Conservation (phyloP, 495 filamentous ascomycete species). For the Penicillium paradoxum region DNA sequence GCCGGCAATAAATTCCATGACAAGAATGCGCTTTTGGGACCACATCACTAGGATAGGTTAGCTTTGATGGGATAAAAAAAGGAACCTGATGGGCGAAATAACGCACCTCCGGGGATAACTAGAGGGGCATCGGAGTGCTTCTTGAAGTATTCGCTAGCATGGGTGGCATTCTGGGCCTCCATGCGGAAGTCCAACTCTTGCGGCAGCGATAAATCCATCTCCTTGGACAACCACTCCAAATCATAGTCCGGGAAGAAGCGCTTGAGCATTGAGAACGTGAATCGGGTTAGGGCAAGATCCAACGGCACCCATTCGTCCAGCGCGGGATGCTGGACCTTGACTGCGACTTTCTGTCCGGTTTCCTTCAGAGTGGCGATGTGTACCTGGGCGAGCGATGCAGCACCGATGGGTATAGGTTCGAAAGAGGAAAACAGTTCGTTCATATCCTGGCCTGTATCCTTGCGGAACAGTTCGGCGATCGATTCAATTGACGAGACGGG, state of each 20-base stretch:
- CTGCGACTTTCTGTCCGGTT: conserved; percentile 86
- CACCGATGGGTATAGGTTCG: conserved; percentile 73
- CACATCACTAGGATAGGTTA: conserved; percentile 60
- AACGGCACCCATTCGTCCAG: conserved; percentile 89
- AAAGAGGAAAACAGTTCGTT: conserved; percentile 83
- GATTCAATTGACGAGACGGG: conserved; percentile 88
- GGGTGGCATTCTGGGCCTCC: conserved; percentile 81
- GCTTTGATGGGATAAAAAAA: background rate
- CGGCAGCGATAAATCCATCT: conserved; percentile 87
- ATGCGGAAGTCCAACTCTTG: conserved; percentile 85
- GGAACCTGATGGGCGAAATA: background rate
- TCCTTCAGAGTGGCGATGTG: conserved; percentile 83
- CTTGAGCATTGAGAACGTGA: conserved; percentile 86
- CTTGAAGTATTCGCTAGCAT: conserved; percentile 73
- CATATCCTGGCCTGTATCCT: conserved; percentile 76
- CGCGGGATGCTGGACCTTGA: conserved; percentile 93
- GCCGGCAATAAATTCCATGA: conserved; percentile 92
- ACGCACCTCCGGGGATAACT: conserved; percentile 69
- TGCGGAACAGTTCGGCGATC: conserved; percentile 76
- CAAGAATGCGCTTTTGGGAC: conserved; percentile 82
- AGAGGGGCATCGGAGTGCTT: conserved; percentile 65
- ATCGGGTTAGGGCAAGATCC: conserved; percentile 79
- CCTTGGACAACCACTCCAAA: conserved; percentile 87
- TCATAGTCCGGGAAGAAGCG: conserved; percentile 97
- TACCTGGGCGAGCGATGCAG: conserved; percentile 92